phyloP scores from a whole-genome alignment of 768 basidiomycete genomes.

The Collybia sp. region DNA sequence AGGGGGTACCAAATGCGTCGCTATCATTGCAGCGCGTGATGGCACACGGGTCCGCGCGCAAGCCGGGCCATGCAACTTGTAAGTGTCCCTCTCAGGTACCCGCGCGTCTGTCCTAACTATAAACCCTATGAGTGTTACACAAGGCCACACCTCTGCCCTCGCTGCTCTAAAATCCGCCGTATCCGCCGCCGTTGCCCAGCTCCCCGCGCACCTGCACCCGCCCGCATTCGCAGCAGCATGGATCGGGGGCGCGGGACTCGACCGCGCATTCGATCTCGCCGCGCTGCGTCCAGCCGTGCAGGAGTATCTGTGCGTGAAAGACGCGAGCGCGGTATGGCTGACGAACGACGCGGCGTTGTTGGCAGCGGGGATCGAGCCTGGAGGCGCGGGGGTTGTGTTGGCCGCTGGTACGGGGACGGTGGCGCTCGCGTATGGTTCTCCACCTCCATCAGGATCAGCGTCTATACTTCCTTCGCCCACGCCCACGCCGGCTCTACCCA shows the following conservation, averaged over 20 bases:
- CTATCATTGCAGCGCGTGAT: constrained; percentile 13
- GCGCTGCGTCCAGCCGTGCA: constrained; percentile 10
- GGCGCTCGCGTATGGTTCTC: constrained; percentile 13
- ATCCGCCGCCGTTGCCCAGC: constrained; percentile 6
- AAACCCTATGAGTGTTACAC: constrained; percentile 14
- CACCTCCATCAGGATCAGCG: constrained; percentile 14
- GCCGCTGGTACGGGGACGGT: constrained; percentile 11
- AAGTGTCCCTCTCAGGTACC: background rate
- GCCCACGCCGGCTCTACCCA: constrained; percentile 7
- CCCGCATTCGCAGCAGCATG: constrained; percentile 16
- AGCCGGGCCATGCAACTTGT: constrained; percentile 24
- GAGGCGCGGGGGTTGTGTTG: background rate
- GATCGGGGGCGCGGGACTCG: constrained; percentile 21
- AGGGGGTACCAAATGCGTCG: constrained; percentile 21
- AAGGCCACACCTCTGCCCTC: constrained; percentile 18
- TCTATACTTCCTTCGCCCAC: constrained; percentile 13
- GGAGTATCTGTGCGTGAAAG: constrained; percentile 10
- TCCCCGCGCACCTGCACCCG: constrained; percentile 1
- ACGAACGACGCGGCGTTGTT: constrained; percentile 23
- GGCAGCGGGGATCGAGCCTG: constrained; percentile 14
- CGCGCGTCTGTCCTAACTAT: too few relatives aligned
- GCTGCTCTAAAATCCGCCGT: constrained; percentile 12
- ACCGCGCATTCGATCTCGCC: constrained; percentile 14
- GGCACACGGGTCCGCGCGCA: constrained; percentile 15
- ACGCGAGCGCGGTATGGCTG: constrained; percentile 11